A percentile compares a stretch with the other conserved stretches of the same genome.
These are phyloP conservation scores for Sclerotinia spermophila DNA, from an alignment of 2,329 filamentous ascomycete genomes.

Conservation along the genomic window DNA sequence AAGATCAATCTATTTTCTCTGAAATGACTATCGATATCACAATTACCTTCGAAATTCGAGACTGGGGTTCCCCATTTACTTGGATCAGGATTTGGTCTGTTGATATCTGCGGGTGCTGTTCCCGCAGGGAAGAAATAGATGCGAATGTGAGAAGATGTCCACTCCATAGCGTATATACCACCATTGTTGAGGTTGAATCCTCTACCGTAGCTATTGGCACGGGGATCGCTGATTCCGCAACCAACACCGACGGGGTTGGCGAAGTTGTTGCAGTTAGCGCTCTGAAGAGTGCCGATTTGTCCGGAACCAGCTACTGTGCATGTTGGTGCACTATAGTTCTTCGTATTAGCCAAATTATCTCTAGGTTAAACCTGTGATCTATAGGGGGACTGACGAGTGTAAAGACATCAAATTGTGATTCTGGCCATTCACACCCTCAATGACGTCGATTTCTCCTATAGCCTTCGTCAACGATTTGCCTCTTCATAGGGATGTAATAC, in stretches of 20 bases:
- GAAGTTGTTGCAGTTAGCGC: conserved; percentile 12
- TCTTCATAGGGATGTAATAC: background rate
- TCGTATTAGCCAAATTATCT: background rate
- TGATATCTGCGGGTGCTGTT: conserved; percentile 65
- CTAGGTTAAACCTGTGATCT: accelerated
- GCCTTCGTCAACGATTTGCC: background rate
- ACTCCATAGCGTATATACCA: conserved; percentile 66
- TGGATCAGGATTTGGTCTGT: conserved; percentile 59
- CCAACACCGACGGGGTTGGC: conserved; percentile 6
- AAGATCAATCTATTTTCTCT: conserved; percentile 71
- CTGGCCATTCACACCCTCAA: conserved; percentile 7
- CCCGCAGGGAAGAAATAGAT: conserved; percentile 62
- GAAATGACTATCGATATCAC: conserved; percentile 70
- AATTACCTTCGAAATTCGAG: conserved; percentile 58
- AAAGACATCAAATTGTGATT: conserved; percentile 9
- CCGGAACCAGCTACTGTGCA: background rate
- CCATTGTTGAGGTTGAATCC: conserved; percentile 62
- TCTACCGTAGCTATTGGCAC: conserved; percentile 48
- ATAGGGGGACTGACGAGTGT: conserved; percentile 1
- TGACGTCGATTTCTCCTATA: conserved; percentile 12
- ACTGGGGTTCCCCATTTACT: conserved; percentile 62
- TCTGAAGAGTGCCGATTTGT: conserved; percentile 3
- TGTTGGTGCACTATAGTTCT: background rate
- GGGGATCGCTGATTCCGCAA: conserved; percentile 25
- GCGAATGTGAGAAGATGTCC: conserved; percentile 62